Evolutionary conservation across 2,329 filamentous ascomycete genomes (phyloP), one percentile per base, ranked within the genome.

Genomic region (Aspergillus niger): DNA sequence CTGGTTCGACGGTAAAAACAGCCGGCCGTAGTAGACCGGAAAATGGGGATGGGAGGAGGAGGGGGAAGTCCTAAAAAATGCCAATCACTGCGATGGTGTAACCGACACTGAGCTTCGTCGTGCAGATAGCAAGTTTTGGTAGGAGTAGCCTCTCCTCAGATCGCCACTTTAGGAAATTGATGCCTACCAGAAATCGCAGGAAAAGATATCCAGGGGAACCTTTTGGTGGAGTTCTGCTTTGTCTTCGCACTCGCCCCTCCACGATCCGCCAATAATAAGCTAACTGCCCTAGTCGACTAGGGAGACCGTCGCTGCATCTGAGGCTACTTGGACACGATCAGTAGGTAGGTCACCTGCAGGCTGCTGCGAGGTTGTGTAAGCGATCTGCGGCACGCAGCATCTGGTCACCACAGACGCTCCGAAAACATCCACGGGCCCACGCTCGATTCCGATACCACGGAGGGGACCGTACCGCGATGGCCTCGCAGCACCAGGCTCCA

Each of bases 281-380:
- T 39, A 48, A 50, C 38, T 15, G 30, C 36, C 55, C 56, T 48
- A 47, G 54, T 60, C 53, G 50, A 43, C 62, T 52, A 64, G 50
- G 54, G 59, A 61, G 60, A 52, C 17, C 30, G 32, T 30, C 22
- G 22, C 36, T 60, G 53, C 38, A 32, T 30, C 48, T 59, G 54
- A 62, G 54, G 58, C 55, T 60, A 60, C 55, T 58, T 60, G 60
- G 26, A 55, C 52, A 43, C 51, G 26, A 48, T 61, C 56, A 63
- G 55, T 58, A 52, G 60, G 51, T 49, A 55, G 59, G 65, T 65
- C 65, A 67, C 49, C 58, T 63, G 61, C 56, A 60, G 38, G 57
- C 53, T 52, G 61, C 48, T 59, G 41, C 49, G 61, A 54, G 57
- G 55, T 57, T 52, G 56, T 60, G 61, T 62, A 60, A 63, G 38